Evolutionary conservation across 2,329 filamentous ascomycete species (phyloP).

Genomic region (Paecilomyces variotii): DNA sequence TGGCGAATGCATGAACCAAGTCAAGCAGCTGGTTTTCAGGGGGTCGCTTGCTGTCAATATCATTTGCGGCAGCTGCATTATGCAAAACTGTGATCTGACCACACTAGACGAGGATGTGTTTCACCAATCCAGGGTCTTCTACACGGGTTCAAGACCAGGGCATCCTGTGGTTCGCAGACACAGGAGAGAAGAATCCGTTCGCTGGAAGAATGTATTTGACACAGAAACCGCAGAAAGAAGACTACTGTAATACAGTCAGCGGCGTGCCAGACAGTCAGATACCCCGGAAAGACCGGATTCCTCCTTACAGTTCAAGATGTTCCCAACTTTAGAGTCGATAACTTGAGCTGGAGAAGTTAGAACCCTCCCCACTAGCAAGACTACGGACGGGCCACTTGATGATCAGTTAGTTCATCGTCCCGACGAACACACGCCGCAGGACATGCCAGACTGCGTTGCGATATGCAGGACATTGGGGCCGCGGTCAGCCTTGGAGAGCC

Average conservation of each 20-base stretch:
- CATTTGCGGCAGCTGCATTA: too few relatives aligned
- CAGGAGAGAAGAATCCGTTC: not conserved
- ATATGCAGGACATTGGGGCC: not conserved
- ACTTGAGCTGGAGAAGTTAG: not conserved
- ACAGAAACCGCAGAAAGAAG: not conserved
- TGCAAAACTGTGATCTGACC: not conserved
- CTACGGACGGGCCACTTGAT: conserved; percentile 6
- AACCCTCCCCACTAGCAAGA: conserved; percentile 3
- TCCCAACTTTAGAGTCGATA: not conserved
- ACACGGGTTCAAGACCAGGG: not conserved
- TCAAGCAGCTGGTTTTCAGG: not conserved
- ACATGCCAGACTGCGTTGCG: not conserved
- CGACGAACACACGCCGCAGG: conserved; percentile 3
- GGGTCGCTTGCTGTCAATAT: too few relatives aligned
- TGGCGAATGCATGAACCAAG: not conserved
- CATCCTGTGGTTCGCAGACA: not conserved
- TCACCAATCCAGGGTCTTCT: not conserved
- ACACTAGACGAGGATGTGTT: not conserved
- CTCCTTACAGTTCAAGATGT: not conserved
- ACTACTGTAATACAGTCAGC: not conserved
- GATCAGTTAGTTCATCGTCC: conserved; percentile 6
- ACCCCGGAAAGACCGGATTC: not conserved
- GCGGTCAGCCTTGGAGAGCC: not conserved
- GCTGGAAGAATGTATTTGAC: not conserved
- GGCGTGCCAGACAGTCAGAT: not conserved